Evolutionary conservation across 1,284 basidiomycete species (phyloP).

Genomic region (Heterobasidion annosum): DNA sequence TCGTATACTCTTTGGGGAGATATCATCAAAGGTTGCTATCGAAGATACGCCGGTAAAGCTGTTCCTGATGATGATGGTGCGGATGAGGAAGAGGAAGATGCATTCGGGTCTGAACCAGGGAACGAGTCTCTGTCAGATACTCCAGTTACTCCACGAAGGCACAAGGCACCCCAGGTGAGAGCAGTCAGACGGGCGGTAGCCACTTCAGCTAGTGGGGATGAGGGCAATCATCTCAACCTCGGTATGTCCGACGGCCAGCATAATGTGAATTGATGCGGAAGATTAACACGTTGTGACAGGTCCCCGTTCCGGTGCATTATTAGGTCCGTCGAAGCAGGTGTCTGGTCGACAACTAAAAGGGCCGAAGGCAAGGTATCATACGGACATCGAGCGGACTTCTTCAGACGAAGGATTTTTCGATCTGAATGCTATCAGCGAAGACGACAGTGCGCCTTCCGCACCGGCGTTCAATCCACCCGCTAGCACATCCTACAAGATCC

Average conservation of each 20-base stretch:
- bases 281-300: not conserved
- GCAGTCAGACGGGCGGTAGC: conserved; percentile 3
- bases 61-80: conserved; percentile 17
- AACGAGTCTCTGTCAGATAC: conserved; percentile 5
- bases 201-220: not conserved
- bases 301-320: not conserved
- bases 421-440: conserved; percentile 19
- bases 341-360: not conserved
- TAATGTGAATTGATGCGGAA: not conserved
- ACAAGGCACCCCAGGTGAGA: not conserved
- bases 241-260: not conserved
- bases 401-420: conserved; percentile 22
- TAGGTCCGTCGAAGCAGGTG: not conserved
- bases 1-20: conserved; percentile 64
- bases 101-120: conserved; percentile 16
- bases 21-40: conserved; percentile 59
- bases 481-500: too few relatives aligned
- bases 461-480: not conserved
- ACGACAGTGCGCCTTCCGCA: not conserved
- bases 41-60: conserved; percentile 34
- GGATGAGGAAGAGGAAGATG: conserved; percentile 20
- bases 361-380: not conserved
- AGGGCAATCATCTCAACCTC: too few relatives aligned
- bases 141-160: not conserved
- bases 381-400: not conserved